These are phyloP conservation scores for Lodderomyces pseudojiufengensis DNA, from an alignment of 1,139 yeast genomes.

Conservation along the genomic window DNA sequence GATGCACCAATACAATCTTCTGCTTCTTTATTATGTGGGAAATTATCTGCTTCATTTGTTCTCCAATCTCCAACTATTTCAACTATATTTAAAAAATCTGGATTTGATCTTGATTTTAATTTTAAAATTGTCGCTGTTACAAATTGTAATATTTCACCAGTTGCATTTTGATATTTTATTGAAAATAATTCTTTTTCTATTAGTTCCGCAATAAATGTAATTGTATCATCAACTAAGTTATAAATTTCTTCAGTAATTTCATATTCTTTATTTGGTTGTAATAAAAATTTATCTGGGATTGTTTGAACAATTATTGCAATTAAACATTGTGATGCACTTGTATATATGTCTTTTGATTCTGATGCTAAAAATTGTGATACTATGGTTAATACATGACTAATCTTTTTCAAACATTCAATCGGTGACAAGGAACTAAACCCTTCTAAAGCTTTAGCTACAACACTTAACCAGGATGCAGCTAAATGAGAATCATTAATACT, in stretches of 20 bases:
- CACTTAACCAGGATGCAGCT: constrained; percentile 94
- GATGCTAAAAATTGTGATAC: constrained; percentile 63
- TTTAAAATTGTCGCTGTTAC: constrained; percentile 61
- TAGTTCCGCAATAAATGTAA: constrained; percentile 46
- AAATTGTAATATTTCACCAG: constrained; percentile 70
- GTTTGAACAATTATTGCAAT: constrained; percentile 70
- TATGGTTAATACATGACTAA: constrained; percentile 55
- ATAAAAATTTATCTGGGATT: constrained; percentile 56
- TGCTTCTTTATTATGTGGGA: constrained; percentile 72
- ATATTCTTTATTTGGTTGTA: constrained; percentile 44
- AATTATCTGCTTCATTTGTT: constrained; percentile 64
- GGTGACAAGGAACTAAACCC: constrained; percentile 65
- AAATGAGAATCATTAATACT: constrained; percentile 76
- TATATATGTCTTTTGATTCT: constrained; percentile 62
- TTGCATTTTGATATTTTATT: constrained; percentile 73
- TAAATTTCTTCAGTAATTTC: constrained; percentile 42
- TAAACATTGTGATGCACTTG: constrained; percentile 82
- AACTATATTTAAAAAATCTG: constrained; percentile 64
- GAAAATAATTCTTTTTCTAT: constrained; percentile 58
- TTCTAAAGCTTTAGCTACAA: constrained; percentile 80
- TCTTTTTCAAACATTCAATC: constrained; percentile 48
- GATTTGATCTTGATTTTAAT: constrained; percentile 66
- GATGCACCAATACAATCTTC: constrained; percentile 81
- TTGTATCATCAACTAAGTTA: constrained; percentile 55
- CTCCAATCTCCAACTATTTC: constrained; percentile 84